Percentiles rank a stretch among this genome's conserved stretches.
Evolutionary conservation across 441 rosid genomes (phyloP).

Genomic region (Pelargonium australe): DNA sequence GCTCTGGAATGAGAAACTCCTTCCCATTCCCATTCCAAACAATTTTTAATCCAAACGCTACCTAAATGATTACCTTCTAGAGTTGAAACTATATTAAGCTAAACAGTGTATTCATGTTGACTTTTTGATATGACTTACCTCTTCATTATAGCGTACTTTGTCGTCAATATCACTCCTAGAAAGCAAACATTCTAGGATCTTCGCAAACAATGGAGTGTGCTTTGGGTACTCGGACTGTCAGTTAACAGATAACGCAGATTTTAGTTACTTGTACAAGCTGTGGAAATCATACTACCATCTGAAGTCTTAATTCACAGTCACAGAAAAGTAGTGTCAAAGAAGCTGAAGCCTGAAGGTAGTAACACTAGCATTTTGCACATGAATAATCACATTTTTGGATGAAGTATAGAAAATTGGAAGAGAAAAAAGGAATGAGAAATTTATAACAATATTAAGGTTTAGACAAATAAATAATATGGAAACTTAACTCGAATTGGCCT

Average conservation of each 20-base stretch:
- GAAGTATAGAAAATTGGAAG: neutral
- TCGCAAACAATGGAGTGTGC: slow-evolving; percentile 68
- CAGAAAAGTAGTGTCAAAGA: no score
- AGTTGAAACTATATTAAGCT: neutral
- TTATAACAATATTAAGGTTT: no score
- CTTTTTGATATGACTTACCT: slow-evolving; percentile 39
- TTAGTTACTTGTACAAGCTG: neutral
- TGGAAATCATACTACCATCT: slow-evolving; percentile 1
- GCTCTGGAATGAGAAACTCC: no score
- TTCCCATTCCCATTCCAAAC: no score
- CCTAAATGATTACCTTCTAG: neutral
- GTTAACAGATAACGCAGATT: slow-evolving; percentile 17
- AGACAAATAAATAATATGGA: neutral
- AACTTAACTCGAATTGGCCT: neutral
- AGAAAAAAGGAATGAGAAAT: neutral
- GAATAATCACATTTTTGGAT: neutral
- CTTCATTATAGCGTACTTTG: slow-evolving; percentile 53
- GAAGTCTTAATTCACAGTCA: neutral
- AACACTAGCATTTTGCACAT: neutral
- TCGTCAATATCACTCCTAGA: slow-evolving; percentile 53
- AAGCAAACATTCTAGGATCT: slow-evolving; percentile 76
- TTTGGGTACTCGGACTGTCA: slow-evolving; percentile 81
- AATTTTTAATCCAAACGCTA: no score
- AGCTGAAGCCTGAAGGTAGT: no score
- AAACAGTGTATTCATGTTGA: slow-evolving; percentile 9